A percentile compares a stretch with the other conserved stretches of the same genome.
phyloP scores from a whole-genome alignment of 305 asterid species.

The Fraxinus angustifolia region DNA sequence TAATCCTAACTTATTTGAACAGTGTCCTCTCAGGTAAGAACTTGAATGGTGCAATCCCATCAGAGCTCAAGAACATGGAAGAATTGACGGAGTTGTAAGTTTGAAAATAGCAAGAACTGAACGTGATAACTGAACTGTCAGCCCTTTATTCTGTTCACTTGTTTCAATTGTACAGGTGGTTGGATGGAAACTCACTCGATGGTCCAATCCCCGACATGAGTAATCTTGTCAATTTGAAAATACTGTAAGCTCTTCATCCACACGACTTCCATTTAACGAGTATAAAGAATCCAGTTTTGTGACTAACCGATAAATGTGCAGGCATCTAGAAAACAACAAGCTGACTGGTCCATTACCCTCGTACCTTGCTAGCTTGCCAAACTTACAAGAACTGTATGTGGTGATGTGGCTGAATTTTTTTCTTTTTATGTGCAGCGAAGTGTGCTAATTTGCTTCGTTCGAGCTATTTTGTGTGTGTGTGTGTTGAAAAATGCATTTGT shows the following conservation, averaged over 20 bases:
- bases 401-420: slow-evolving; percentile 12
- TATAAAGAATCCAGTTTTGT: neutral
- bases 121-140: slow-evolving; percentile 7
- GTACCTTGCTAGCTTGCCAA: slow-evolving; percentile 64
- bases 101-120: neutral
- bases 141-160: slow-evolving; percentile 1
- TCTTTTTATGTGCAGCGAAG: neutral
- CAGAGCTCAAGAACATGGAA: slow-evolving; percentile 68
- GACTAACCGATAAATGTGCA: slow-evolving; percentile 37
- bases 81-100: slow-evolving; percentile 81
- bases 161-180: slow-evolving; percentile 56
- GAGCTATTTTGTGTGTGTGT: neutral
- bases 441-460: neutral
- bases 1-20: slow-evolving; percentile 27
- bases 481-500: neutral
- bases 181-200: slow-evolving; percentile 60
- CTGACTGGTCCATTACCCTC: slow-evolving; percentile 70
- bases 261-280: neutral
- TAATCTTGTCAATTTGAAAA: slow-evolving; percentile 64
- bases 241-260: slow-evolving; percentile 51
- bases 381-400: slow-evolving; percentile 68
- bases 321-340: slow-evolving; percentile 88
- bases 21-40: slow-evolving; percentile 74
- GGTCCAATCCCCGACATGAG: slow-evolving; percentile 84
- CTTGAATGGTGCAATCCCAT: slow-evolving; percentile 66